Base-by-base conservation (phyloP, 169 alveolate species). In the Ichthyophthirius multifiliis region DNA sequence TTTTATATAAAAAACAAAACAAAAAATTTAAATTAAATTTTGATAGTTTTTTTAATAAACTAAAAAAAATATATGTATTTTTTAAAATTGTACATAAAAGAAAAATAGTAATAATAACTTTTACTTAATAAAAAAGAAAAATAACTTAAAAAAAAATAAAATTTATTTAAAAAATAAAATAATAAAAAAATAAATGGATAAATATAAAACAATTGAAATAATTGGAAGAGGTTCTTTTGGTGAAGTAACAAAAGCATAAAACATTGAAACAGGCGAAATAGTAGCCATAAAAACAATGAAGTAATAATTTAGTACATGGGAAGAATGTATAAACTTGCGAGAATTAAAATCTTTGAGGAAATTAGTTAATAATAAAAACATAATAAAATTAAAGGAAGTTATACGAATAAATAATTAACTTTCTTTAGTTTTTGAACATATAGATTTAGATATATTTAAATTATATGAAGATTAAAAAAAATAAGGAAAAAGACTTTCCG, bases 141-240 rank as follows among this genome's bases (percentile, higher is more conserved):
- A n/a, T n/a, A n/a, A n/a, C n/a, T n/a, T n/a, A n/a, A n/a, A n/a
- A n/a, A n/a, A n/a, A n/a, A n/a, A n/a, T n/a, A n/a, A n/a, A n/a
- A n/a, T n/a, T n/a, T n/a, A n/a, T n/a, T n/a, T n/a, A n/a, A n/a
- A n/a, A n/a, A n/a, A n/a, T n/a, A n/a, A n/a, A n/a, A n/a, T n/a
- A n/a, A n/a, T n/a, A n/a, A n/a, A n/a, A n/a, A n/a, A 45, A 74
- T n/a, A n/a, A 75, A 75, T 92, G 97, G 94, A 94, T 43, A 89
- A 88, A 80, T 92, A 94, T 76, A 83, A 87, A 77, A 76, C 83
- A 16, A 32, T 90, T 43, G 92, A 92, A 82, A 90, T 94, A 32
- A 85, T 94, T 18, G 97, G 97, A 27, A 94, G 90, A 79, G 97
- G 97, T 13, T 89, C 98, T 35, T 95, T 93, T 85, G 97, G 97